phyloP scores from a whole-genome alignment of 225 moss, liverwort and hornwort species.

The Antitrichia curtipendula region DNA sequence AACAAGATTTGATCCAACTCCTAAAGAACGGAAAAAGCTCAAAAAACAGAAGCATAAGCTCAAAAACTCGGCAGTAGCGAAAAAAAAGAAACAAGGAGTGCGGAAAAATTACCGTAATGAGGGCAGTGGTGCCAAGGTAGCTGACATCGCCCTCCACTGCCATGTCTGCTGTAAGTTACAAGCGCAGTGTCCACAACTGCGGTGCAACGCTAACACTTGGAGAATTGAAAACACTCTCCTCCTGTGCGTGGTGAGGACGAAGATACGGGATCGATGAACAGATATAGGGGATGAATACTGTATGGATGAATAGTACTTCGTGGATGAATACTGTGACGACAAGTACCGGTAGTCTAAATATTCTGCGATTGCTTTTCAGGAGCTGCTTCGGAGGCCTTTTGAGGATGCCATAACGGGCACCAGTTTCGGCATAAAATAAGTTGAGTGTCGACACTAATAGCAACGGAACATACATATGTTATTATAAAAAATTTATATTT shows the following conservation, averaged over 20 bases:
- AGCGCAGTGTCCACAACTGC: not conserved
- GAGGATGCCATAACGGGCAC: not conserved
- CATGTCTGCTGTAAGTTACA: not conserved
- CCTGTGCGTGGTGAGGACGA: not conserved
- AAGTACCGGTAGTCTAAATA: not conserved
- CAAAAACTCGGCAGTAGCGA: not conserved
- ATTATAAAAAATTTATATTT: no score
- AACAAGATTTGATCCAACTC: not conserved
- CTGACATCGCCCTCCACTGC: constrained; percentile 41
- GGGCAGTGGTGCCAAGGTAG: constrained; percentile 60
- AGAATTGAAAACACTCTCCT: not conserved
- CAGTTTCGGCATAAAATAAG: not conserved
- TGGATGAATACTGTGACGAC: not conserved
- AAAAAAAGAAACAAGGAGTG: not conserved
- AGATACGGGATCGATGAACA: not conserved
- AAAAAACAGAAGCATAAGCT: not conserved
- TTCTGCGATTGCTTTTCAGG: not conserved
- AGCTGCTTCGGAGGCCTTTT: not conserved
- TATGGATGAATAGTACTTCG: not conserved
- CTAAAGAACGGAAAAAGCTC: not conserved
- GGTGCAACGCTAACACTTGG: not conserved
- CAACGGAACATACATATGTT: not conserved
- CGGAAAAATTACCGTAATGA: constrained; percentile 32
- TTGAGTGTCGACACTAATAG: not conserved
- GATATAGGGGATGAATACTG: not conserved